Evolutionary conservation across 2,329 filamentous ascomycete genomes (phyloP).

Genomic region (Colletotrichum somersetense): DNA sequence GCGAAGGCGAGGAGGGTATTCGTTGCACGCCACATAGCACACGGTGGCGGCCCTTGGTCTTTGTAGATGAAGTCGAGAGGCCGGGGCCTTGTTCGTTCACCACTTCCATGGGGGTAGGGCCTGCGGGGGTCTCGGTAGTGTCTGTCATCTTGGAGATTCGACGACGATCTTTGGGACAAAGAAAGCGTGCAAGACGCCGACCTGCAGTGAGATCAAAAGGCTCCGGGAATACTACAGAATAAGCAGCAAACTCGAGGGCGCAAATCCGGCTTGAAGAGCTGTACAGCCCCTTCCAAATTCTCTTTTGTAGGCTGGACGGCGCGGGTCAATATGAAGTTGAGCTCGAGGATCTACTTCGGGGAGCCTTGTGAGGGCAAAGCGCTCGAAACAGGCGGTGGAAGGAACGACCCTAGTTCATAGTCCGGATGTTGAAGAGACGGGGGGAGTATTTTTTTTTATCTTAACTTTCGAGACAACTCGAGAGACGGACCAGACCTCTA

Average conservation of each 20-base stretch:
- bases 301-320: constrained; percentile 3
- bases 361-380: constrained; percentile 26
- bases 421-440: constrained; percentile 16
- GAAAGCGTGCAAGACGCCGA: not conserved
- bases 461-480: not conserved
- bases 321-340: constrained; percentile 31
- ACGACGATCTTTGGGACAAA: not conserved
- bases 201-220: not conserved
- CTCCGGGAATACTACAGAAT: not conserved
- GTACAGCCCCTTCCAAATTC: constrained; percentile 8
- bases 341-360: constrained; percentile 23
- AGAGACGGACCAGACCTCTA: constrained; percentile 18
- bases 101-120: constrained; percentile 40
- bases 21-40: constrained; percentile 81
- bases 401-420: constrained; percentile 34
- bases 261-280: not conserved
- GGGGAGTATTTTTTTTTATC: not conserved
- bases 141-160: constrained; percentile 34
- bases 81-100: constrained; percentile 45
- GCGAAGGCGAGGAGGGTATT: constrained; percentile 83
- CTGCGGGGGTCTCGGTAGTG: constrained; percentile 15
- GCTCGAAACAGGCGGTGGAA: constrained; percentile 27
- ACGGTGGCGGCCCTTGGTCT: constrained; percentile 76
- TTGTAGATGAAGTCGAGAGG: constrained; percentile 57
- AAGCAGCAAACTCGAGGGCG: not conserved